phyloP scores from a whole-genome alignment of 805 yeast genomes.

The Candida ascalaphidarum region DNA sequence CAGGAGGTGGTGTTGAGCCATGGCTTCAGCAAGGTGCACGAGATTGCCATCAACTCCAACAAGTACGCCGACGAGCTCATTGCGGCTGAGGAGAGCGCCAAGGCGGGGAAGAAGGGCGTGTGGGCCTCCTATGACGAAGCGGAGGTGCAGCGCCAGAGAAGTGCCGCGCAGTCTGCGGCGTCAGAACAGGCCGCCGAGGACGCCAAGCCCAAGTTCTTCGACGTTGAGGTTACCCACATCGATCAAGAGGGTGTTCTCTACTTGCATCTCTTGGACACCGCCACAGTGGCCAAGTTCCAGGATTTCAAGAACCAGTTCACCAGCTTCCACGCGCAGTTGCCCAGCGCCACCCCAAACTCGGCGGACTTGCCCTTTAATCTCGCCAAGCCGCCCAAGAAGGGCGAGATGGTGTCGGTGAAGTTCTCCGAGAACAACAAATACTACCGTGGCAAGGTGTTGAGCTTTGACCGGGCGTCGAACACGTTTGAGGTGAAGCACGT shows the following conservation, averaged over 20 bases:
- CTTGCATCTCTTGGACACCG: conserved; percentile 35
- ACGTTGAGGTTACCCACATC: conserved; percentile 47
- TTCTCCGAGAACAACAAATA: conserved; percentile 44
- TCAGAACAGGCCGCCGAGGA: conserved; percentile 12
- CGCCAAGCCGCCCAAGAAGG: conserved; percentile 38
- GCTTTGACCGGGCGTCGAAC: conserved; percentile 34
- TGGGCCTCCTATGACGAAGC: conserved; percentile 56
- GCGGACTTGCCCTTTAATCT: conserved; percentile 32
- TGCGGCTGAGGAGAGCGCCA: conserved; percentile 59
- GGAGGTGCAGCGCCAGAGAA: conserved; percentile 24
- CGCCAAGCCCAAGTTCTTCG: conserved; percentile 37
- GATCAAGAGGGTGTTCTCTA: conserved; percentile 34
- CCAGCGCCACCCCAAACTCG: conserved; percentile 27
- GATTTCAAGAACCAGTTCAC: conserved; percentile 41
- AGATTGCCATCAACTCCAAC: conserved; percentile 51
- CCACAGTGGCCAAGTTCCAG: conserved; percentile 26
- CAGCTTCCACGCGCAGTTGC: conserved; percentile 29
- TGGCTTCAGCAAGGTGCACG: conserved; percentile 63
- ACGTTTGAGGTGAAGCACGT: conserved; percentile 46
- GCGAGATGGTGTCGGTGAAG: conserved; percentile 50
- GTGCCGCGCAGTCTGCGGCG: conserved; percentile 10
- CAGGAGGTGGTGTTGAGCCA: conserved; percentile 49
- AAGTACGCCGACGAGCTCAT: conserved; percentile 45
- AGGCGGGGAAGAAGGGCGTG: conserved; percentile 44
- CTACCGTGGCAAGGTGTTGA: conserved; percentile 49